These are phyloP conservation scores for Sarocladiaceae sp. DNA, from an alignment of 2,329 filamentous ascomycete species.

Conservation along the genomic window DNA sequence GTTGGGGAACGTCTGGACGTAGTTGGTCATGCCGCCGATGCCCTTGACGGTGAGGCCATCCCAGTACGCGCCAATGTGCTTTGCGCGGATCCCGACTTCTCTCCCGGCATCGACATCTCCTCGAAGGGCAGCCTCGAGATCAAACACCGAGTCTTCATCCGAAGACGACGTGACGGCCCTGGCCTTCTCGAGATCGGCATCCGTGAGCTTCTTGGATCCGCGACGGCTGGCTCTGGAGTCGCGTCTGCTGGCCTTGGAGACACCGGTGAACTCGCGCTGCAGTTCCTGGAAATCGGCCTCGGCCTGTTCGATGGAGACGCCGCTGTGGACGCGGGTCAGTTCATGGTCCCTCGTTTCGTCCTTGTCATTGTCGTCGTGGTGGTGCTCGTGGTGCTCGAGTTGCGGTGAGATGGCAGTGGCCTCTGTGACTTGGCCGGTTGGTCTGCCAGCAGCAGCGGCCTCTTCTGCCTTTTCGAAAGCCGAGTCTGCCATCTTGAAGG, in stretches of 20 bases:
- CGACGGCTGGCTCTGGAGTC: constrained; percentile 5
- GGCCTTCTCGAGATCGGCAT: constrained; percentile 52
- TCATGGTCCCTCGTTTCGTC: background rate
- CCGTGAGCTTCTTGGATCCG: constrained; percentile 11
- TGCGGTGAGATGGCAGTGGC: constrained; percentile 10
- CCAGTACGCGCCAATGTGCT: constrained; percentile 77
- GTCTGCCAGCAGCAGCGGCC: constrained; percentile 16
- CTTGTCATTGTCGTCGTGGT: background rate
- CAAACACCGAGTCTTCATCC: constrained; percentile 51
- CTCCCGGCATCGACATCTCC: constrained; percentile 65
- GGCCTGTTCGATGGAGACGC: constrained; percentile 60
- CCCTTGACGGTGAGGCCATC: constrained; percentile 70
- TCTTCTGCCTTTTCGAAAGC: constrained; percentile 23
- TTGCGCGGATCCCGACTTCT: constrained; percentile 72
- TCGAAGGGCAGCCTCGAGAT: constrained; percentile 67
- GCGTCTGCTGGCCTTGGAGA: constrained; percentile 44
- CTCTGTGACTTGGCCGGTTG: constrained; percentile 18
- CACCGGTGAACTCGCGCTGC: constrained; percentile 51
- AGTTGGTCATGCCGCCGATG: constrained; percentile 67
- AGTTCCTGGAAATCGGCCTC: constrained; percentile 66
- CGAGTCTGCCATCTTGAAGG: constrained; percentile 22
- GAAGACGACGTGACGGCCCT: constrained; percentile 28
- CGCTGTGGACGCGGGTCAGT: constrained; percentile 18
- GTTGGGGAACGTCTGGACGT: constrained; percentile 68
- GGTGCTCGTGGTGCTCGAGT: constrained; percentile 13